phyloP scores from a whole-genome alignment of 805 yeast species.

The Clavispora fructus region DNA sequence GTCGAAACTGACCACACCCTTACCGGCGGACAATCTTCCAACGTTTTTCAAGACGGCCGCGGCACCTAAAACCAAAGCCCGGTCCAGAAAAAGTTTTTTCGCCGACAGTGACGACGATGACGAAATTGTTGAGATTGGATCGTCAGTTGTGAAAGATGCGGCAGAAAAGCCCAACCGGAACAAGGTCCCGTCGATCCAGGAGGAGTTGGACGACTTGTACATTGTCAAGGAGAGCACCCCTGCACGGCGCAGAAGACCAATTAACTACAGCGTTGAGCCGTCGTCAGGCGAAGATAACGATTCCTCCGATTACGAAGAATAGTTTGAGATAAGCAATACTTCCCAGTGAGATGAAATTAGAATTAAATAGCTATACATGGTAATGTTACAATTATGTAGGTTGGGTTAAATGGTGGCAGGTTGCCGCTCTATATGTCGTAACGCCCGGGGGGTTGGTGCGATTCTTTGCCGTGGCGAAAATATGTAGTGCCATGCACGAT shows the following conservation, averaged over 20 bases:
- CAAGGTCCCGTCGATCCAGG: conserved; percentile 5
- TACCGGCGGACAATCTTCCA: conserved; percentile 8
- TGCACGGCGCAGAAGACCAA: conserved; percentile 9
- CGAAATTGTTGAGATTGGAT: conserved; percentile 22
- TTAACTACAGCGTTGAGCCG: conserved; percentile 11
- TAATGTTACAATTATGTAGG: background rate
- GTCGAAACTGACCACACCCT: background rate
- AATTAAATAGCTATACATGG: background rate
- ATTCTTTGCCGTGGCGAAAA: background rate
- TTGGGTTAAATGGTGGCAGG: background rate
- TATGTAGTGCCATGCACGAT: background rate
- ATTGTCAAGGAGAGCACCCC: conserved; percentile 6
- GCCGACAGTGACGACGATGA: conserved; percentile 7
- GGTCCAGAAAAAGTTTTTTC: conserved; percentile 1
- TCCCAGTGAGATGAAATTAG: too few relatives aligned
- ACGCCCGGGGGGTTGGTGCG: too few relatives aligned
- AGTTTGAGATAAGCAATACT: too few relatives aligned
- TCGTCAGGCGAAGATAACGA: conserved; percentile 5
- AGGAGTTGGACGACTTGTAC: conserved; percentile 13
- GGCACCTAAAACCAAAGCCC: conserved; percentile 3
- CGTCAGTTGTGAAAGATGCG: background rate
- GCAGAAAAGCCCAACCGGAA: conserved; percentile 1
- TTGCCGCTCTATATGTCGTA: too few relatives aligned
- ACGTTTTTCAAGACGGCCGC: conserved; percentile 9
- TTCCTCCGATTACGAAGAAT: background rate